phyloP scores from a whole-genome alignment of 2,329 filamentous ascomycete genomes.

The Phaeosphaeriaceae sp. region DNA sequence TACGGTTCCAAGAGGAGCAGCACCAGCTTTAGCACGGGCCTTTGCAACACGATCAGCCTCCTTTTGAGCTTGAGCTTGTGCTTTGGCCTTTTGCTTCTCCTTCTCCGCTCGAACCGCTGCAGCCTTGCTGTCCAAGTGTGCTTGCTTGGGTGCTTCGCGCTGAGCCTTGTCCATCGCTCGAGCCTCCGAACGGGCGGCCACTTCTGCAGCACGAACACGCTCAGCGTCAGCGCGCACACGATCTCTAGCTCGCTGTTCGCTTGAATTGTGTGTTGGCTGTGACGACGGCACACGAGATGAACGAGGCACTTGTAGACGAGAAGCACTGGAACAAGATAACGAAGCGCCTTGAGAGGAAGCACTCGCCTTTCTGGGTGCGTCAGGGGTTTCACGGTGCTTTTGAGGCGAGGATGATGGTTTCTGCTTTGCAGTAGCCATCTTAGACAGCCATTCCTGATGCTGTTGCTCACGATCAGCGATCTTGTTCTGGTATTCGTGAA shows the following conservation, averaged over 20 bases:
- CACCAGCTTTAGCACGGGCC: constrained; percentile 20
- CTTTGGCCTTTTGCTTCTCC: constrained; percentile 8
- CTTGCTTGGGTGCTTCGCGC: constrained; percentile 15
- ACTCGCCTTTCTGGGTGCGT: not conserved
- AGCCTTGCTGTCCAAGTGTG: constrained; percentile 13
- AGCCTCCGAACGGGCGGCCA: constrained; percentile 4
- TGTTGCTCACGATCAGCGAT: constrained; percentile 13
- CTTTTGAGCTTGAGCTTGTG: constrained; percentile 6
- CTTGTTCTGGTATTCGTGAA: constrained; percentile 24
- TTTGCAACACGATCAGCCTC: constrained; percentile 18
- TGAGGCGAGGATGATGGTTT: not conserved
- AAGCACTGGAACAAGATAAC: not conserved
- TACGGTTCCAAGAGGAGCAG: constrained; percentile 5
- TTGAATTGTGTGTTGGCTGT: not conserved
- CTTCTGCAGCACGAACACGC: constrained; percentile 2
- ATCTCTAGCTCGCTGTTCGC: not conserved
- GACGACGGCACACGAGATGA: not conserved
- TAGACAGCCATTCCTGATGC: constrained; percentile 15
- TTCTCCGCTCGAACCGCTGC: constrained; percentile 18
- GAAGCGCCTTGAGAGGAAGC: not conserved
- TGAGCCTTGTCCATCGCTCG: constrained; percentile 14
- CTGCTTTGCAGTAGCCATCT: constrained; percentile 13
- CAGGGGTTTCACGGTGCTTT: not conserved
- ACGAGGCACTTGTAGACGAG: not conserved
- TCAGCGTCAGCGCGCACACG: constrained; percentile 8